phyloP scores from a whole-genome alignment of 164 flowering plant species.

The Stephania cephalantha region DNA sequence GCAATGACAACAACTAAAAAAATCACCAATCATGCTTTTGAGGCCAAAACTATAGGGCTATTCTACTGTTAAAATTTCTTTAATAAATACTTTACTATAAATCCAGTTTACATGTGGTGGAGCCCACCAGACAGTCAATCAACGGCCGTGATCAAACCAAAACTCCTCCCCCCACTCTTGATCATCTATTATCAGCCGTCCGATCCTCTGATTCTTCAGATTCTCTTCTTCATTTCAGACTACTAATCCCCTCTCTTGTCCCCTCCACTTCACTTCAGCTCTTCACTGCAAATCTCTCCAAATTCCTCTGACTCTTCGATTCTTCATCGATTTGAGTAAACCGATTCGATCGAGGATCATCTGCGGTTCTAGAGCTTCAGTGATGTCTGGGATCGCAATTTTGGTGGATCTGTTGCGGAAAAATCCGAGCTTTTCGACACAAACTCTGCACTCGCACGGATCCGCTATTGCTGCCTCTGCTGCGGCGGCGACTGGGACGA shows the following conservation, averaged over 20 bases:
- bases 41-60: too few relatives aligned
- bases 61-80: too few relatives aligned
- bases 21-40: too few relatives aligned
- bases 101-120: too few relatives aligned
- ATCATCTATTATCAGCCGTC: neutral
- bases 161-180: neutral
- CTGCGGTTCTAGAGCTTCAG: neutral
- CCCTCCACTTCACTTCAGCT: too few relatives aligned
- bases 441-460: constrained; percentile 38
- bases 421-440: constrained; percentile 38
- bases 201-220: neutral
- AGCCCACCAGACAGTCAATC: neutral
- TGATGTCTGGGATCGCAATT: constrained; percentile 45
- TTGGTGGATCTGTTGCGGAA: constrained; percentile 49
- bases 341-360: neutral
- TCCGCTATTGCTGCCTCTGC: constrained; percentile 42
- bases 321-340: neutral
- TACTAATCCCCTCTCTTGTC: too few relatives aligned
- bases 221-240: too few relatives aligned
- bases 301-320: neutral
- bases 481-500: constrained; percentile 41
- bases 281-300: too few relatives aligned
- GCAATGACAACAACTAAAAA: too few relatives aligned
- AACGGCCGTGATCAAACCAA: neutral
- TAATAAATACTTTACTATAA: too few relatives aligned